Base-by-base conservation (phyloP, 2,329 filamentous ascomycete genomes). In the Dothideomycetidae sp. region DNA sequence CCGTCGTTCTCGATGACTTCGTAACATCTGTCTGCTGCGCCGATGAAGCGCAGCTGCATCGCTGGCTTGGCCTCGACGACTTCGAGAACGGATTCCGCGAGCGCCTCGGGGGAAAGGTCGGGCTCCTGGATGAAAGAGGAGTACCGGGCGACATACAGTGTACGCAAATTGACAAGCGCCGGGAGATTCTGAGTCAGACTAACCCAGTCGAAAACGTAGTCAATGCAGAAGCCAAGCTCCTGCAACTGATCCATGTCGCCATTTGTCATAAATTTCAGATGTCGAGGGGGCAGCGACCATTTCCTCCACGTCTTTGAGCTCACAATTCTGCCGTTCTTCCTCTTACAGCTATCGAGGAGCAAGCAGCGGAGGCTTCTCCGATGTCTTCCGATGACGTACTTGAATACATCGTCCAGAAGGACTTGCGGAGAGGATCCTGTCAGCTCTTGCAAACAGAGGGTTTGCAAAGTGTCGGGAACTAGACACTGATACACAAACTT, bases 401-500 rank as follows among this genome's bases (percentile, higher is more conserved):
- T 71, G 57, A 81, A 84, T 44, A 90, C 79, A 12, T 72, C 64
- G 23, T 82, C 75, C 38, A 86, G 69, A 3, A 70, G 67, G 1
- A 86, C 76, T 5, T 60, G 60, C 1, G 72, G 70, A n/a, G 63
- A 54, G 54, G 70, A 64, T 14, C 57, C 53, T 41, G 67, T 55
- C 48, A 69, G 52, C 62, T 86, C 79, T 54, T 86, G 81, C 33
- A 90, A 57, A 52, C 85, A 85, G 7, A 90, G 64, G 5, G 75
- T 75, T 55, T 90, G 79, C n/a, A 90, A 63, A 17, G 73, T 79
- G 53, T 90, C 82, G 1, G 82, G 82, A 13, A 76, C 77, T 26
- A 90, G 64, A 0, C 80, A 78, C 43, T 86, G 79, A 48, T 78
- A 81, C 44, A 90, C 64, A 51, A 90, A 88, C 1, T 67, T 66